These are phyloP conservation scores for Proliferodiscus dingleyae DNA, from an alignment of 2,329 filamentous ascomycete genomes.

Conservation along the genomic window DNA sequence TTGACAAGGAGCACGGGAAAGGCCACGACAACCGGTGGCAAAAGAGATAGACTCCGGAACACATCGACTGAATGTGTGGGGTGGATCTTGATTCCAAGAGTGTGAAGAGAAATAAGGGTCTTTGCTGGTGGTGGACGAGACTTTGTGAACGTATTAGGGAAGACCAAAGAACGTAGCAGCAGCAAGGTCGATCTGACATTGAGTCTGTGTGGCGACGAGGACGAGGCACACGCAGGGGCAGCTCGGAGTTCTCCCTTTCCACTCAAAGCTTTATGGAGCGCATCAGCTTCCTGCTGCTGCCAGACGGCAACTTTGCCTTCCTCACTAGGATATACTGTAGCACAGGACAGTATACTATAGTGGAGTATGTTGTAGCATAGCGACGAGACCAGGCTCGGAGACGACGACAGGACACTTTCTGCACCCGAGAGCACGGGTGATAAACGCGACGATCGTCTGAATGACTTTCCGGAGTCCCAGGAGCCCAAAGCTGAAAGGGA, in stretches of 20 bases:
- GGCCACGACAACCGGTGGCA: slow-evolving; percentile 5
- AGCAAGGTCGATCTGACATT: too few relatives aligned
- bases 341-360: too few relatives aligned
- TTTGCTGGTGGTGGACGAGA: too few relatives aligned
- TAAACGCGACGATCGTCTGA: background rate
- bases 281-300: background rate
- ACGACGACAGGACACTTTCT: background rate
- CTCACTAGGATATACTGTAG: background rate
- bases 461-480: background rate
- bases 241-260: background rate
- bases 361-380: background rate
- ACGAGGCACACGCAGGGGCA: too few relatives aligned
- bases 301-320: background rate
- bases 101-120: background rate
- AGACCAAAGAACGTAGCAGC: too few relatives aligned
- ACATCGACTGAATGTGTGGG: background rate
- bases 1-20: background rate
- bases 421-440: slow-evolving; percentile 5
- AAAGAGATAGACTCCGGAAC: too few relatives aligned
- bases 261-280: too few relatives aligned
- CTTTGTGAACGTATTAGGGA: too few relatives aligned
- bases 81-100: background rate
- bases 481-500: background rate
- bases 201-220: too few relatives aligned
- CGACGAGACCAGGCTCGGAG: background rate